A percentile compares a stretch with the other conserved stretches of the same genome.
Evolutionary conservation across 202 grass and related monocot genomes (phyloP).

Genomic region (Setaria viridis): DNA sequence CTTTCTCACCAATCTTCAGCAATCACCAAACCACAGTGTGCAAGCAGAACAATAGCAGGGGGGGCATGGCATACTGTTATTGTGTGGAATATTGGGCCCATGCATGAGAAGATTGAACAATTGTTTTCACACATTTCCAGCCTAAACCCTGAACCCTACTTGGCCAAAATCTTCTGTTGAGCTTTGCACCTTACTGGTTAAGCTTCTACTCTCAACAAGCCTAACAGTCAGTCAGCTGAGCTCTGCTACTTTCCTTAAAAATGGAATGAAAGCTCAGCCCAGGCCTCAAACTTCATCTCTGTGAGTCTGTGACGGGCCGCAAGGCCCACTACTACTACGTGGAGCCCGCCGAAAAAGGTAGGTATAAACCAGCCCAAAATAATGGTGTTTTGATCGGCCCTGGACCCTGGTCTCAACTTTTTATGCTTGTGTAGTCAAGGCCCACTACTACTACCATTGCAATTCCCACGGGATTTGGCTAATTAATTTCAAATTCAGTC

Average conservation of each 20-base stretch:
- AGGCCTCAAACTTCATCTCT: background rate
- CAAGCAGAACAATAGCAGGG: slow-evolving; percentile 3
- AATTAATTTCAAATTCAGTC: background rate
- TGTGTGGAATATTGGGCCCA: background rate
- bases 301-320: background rate
- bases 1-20: background rate
- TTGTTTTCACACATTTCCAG: background rate
- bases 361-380: background rate
- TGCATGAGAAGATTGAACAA: background rate
- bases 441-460: background rate
- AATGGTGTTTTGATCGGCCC: too few relatives aligned
- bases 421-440: background rate
- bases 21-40: slow-evolving; percentile 3
- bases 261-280: background rate
- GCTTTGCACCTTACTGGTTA: background rate
- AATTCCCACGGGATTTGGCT: background rate
- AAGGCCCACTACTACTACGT: background rate
- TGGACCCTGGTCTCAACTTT: background rate
- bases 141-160: background rate
- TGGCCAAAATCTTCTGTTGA: background rate
- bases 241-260: background rate
- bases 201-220: background rate
- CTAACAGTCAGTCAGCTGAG: background rate
- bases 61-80: background rate
- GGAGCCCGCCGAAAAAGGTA: background rate